Evolutionary conservation across 2,329 filamentous ascomycete genomes (phyloP), one percentile per base, ranked within the genome.

Genomic region (Verticillium tricorpus): DNA sequence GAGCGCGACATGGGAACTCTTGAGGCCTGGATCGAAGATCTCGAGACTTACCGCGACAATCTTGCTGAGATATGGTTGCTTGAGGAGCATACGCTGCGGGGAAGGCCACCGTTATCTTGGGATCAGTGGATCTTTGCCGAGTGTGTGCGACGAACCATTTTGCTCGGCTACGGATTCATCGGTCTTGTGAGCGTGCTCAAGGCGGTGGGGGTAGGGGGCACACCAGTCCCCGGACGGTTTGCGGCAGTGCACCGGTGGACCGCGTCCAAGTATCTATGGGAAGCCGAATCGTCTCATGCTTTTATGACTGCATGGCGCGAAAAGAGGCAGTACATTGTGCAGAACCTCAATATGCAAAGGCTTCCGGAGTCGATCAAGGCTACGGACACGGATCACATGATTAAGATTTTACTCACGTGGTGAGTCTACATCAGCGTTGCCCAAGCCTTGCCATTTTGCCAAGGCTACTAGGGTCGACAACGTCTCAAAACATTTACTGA

Each of bases 61-160:
- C 64, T 80, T 35, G 72, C 76, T 54, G 68, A 67, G 19, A 62
- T 68, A 55, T 67, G 59, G 63, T 64, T 54, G 11, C 60, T 73
- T 54, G 65, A 70, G 2, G 60, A 64, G 22, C 58, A 63, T 3
- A 65, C 62, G 56, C 61, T 71, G 37, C 69, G 72, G 35, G 72
- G 74, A 2, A 69, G 67, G 31, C 72, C 74, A 25, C 78, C 79
- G 0, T 69, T 73, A 58, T 76, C 69, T 28, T 81, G 79, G 79
- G 78, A 81, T 76, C 70, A 69, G 12, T 81, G 79, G 79, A 62
- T 80, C 11, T 71, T 81, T 15, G 68, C 76, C 4, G 79, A 81
- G 68, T 78, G 75, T 61, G 68, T 73, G 8, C 72, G 78, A 17
- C 72, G 77, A 40, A 80, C 76, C 0, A 66, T 72, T 11, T 62